These are phyloP conservation scores for Acaromyces ingoldii DNA, from an alignment of 1,284 basidiomycete species.

Conservation along the genomic window DNA sequence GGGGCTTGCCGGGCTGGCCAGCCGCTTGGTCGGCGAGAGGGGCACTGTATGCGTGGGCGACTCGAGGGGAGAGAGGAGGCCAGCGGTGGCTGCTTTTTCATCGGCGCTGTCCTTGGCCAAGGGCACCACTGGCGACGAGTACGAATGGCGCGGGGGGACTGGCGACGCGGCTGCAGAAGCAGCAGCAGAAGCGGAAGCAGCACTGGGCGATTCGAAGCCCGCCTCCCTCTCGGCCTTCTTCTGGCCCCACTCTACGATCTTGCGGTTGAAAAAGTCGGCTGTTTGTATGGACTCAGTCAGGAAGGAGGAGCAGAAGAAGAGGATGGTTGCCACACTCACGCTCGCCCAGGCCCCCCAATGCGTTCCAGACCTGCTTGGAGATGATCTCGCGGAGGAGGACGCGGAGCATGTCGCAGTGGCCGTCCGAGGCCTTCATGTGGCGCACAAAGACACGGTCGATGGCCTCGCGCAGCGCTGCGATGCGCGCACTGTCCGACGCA, in stretches of 20 bases:
- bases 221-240: neutral
- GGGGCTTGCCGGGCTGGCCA: too few relatives aligned
- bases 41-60: too few relatives aligned
- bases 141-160: too few relatives aligned
- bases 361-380: conserved; percentile 37
- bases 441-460: conserved; percentile 28
- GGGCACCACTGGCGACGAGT: too few relatives aligned
- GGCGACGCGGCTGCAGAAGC: too few relatives aligned
- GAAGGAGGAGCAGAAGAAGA: neutral
- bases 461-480: conserved; percentile 31
- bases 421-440: conserved; percentile 25
- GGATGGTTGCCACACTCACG: conserved; percentile 1
- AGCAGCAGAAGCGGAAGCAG: too few relatives aligned
- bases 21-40: too few relatives aligned
- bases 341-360: conserved; percentile 33
- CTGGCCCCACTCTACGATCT: conserved; percentile 34
- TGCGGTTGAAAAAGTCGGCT: conserved; percentile 38
- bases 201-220: too few relatives aligned
- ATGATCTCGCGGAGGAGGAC: conserved; percentile 34
- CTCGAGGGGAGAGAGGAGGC: too few relatives aligned
- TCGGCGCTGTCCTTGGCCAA: too few relatives aligned
- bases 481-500: conserved; percentile 6
- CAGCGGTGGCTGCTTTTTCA: too few relatives aligned
- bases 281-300: neutral
- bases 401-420: conserved; percentile 25